Evolutionary conservation across 2,329 filamentous ascomycete species (phyloP), one percentile per base, ranked within the genome.

Genomic region (Didymella segeticola): DNA sequence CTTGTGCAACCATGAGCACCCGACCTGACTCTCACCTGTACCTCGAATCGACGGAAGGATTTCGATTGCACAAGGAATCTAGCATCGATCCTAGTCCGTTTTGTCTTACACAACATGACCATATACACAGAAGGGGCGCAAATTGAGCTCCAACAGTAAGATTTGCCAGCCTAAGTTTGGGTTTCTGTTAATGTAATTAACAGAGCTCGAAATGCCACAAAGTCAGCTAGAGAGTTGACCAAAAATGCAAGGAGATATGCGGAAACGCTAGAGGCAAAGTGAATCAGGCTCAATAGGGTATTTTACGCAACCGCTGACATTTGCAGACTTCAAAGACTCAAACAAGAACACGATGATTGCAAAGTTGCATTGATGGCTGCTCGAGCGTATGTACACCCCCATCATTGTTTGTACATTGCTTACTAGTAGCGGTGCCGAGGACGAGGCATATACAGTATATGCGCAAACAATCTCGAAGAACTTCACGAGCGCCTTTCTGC

Each of bases 371-470:
- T 53, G 5, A 33, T n/a, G 25, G 38, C 26, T 17, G 43, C 51
- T 85, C 90, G 1, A 93, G 72, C 73, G 73, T 89, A 85, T 75
- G 87, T 85, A 14, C 20, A 11, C 11, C 11, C 22, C 7, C 5
- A 3, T 2, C 12, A 23, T 2, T 5, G 7, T 8, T 19, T 3
- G 19, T 29, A 6, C 15, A 5, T n/a, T 26, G 29, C 43, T 47
- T 9, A 53, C 23, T 15, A 4, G 1, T 2, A 22, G 1, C 11
- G 47, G 43, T 1, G 31, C 20, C 19, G 50, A 53, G 31, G 43
- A 53, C 33, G 14, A 20, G 19, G 50, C 50, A 47, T 53, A 53
- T 20, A 47, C 43, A 3, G 38, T 6, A 1, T 53, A 38, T 26
- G 29, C 38, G n/a, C 43, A 53, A 7, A 27, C 43, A 0, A 30